Conservation (phyloP, 2,329 filamentous ascomycete genomes). For the Sarocladium strictum region DNA sequence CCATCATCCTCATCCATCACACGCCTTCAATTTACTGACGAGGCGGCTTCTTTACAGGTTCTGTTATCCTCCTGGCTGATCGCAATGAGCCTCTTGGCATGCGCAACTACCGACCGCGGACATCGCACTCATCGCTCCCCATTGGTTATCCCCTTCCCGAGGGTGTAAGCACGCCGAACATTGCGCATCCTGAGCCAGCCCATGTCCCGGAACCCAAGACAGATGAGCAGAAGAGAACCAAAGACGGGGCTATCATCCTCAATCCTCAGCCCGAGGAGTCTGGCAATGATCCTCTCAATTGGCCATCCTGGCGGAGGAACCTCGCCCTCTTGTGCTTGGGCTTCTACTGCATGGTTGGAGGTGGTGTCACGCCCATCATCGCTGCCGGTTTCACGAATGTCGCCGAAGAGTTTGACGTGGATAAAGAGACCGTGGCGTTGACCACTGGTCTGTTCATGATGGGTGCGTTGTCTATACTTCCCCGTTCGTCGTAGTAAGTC, state of each 20-base stretch:
- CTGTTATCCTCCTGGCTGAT: slow-evolving; percentile 49
- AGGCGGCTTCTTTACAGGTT: slow-evolving; percentile 34
- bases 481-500: too few species aligned
- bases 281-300: slow-evolving; percentile 86
- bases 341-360: slow-evolving; percentile 88
- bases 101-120: slow-evolving; percentile 49
- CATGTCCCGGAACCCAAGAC: slow-evolving; percentile 14
- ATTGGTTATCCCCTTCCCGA: slow-evolving; percentile 27
- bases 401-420: slow-evolving; percentile 57
- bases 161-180: slow-evolving; percentile 1
- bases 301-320: slow-evolving; percentile 78
- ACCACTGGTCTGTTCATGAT: slow-evolving; percentile 94
- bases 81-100: slow-evolving; percentile 55
- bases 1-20: background rate
- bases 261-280: slow-evolving; percentile 91
- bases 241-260: slow-evolving; percentile 77
- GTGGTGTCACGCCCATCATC: slow-evolving; percentile 84
- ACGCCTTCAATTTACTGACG: background rate
- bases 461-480: slow-evolving; percentile 36
- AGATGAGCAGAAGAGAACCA: slow-evolving; percentile 64
- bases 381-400: slow-evolving; percentile 87
- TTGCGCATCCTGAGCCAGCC: slow-evolving; percentile 1
- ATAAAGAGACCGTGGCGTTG: slow-evolving; percentile 67
- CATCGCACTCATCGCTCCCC: slow-evolving; percentile 52
- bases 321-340: slow-evolving; percentile 74